Conservation (phyloP, 345 rosid species). For the Eutrema japonicum region DNA sequence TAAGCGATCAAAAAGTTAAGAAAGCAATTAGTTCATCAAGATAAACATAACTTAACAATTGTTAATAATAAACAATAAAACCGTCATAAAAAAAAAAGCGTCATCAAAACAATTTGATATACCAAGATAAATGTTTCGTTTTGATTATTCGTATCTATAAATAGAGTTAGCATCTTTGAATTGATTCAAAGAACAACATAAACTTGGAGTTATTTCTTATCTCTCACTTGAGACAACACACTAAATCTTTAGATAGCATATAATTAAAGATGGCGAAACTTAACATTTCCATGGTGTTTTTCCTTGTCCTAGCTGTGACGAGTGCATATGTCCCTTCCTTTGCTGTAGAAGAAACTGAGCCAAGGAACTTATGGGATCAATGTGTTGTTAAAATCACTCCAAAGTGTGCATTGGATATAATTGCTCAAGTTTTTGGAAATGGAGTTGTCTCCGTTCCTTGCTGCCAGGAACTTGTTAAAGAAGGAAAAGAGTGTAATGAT, state of each 20-base stretch:
- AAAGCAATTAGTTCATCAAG: too few species aligned
- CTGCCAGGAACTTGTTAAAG: too few species aligned
- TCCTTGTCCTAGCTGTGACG: background rate
- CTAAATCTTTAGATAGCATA: background rate
- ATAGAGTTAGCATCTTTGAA: background rate
- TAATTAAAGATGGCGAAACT: background rate
- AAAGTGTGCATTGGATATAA: constrained; percentile 9
- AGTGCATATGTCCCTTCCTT: background rate
- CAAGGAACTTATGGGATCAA: background rate
- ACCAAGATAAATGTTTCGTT: too few species aligned
- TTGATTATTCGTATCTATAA: too few species aligned
- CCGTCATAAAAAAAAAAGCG: too few species aligned
- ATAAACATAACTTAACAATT: too few species aligned
- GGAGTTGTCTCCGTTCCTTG: too few species aligned
- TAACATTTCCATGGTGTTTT: background rate
- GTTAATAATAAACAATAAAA: too few species aligned
- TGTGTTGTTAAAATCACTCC: constrained; percentile 8
- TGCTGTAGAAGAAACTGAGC: background rate
- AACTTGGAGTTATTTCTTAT: background rate
- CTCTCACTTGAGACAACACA: background rate
- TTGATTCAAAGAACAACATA: background rate
- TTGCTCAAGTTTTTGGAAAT: too few species aligned
- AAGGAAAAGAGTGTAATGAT: too few species aligned
- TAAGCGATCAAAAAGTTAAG: too few species aligned
- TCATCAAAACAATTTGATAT: too few species aligned